Evolutionary conservation across 2,329 filamentous ascomycete genomes (phyloP).

Genomic region (Coniochaeta sp.): DNA sequence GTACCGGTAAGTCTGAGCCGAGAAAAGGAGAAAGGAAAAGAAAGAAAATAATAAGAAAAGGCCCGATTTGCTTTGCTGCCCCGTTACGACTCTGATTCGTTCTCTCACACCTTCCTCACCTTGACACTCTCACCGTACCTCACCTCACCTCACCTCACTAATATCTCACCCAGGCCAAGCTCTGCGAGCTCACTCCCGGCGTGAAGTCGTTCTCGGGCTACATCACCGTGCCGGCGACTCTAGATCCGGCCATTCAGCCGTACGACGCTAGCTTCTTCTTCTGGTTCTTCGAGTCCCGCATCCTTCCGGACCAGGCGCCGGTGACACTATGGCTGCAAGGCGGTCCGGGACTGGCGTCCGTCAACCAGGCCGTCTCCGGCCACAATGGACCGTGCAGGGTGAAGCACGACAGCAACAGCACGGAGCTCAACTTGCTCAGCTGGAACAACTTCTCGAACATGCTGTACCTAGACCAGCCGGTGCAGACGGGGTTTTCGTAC

Average conservation of each 20-base stretch:
- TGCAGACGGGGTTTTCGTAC: slow-evolving; percentile 19
- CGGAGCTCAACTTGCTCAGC: slow-evolving; percentile 43
- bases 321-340: slow-evolving; percentile 29
- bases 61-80: not conserved
- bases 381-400: slow-evolving; percentile 38
- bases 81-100: not conserved
- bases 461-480: slow-evolving; percentile 56
- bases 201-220: slow-evolving; percentile 52
- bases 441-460: slow-evolving; percentile 54
- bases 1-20: not conserved
- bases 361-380: slow-evolving; percentile 29
- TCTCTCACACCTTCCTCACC: not conserved
- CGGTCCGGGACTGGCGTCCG: slow-evolving; percentile 34
- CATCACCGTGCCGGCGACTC: slow-evolving; percentile 36
- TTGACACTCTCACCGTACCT: no score
- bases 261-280: slow-evolving; percentile 61
- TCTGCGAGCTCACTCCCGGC: slow-evolving; percentile 49
- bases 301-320: slow-evolving; percentile 16
- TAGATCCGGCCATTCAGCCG: slow-evolving; percentile 13
- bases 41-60: no score
- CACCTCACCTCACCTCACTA: not conserved
- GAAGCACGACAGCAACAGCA: slow-evolving; percentile 39
- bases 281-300: slow-evolving; percentile 54
- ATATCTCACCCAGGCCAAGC: slow-evolving; percentile 21
- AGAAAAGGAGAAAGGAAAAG: no score